A percentile compares a stretch with the other conserved stretches of the same genome.
phyloP scores from a whole-genome alignment of 192 early-diverging fungal genomes.

The Coemansia sp. region DNA sequence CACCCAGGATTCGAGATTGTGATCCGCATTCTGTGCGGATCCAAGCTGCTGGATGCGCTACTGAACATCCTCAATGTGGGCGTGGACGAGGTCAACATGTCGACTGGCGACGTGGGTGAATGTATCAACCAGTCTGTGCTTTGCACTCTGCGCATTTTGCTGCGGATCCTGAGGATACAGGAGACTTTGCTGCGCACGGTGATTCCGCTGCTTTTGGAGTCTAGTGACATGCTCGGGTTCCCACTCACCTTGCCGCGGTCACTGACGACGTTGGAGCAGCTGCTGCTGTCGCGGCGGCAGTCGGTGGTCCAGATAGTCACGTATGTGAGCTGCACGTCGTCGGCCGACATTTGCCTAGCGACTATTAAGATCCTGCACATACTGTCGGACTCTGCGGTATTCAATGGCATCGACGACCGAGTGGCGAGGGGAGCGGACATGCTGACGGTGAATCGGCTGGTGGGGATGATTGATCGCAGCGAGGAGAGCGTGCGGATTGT shows the following conservation, averaged over 20 bases:
- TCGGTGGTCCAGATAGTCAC: conserved; percentile 74
- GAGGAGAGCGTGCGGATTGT: conserved; percentile 69
- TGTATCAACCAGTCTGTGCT: conserved; percentile 41
- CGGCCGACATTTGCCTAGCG: conserved; percentile 74
- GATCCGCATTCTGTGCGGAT: conserved; percentile 72
- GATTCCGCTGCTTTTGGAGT: conserved; percentile 59
- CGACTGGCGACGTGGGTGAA: conserved; percentile 22
- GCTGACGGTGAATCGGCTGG: conserved; percentile 68
- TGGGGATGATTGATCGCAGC: conserved; percentile 66
- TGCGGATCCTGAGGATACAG: conserved; percentile 73
- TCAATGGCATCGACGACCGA: conserved; percentile 58
- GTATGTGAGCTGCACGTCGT: conserved; percentile 63
- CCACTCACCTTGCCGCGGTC: conserved; percentile 53
- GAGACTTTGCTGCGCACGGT: conserved; percentile 68
- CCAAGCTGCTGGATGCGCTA: conserved; percentile 66
- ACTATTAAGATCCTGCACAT: conserved; percentile 68
- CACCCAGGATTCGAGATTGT: conserved; percentile 89
- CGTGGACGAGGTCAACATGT: conserved; percentile 61
- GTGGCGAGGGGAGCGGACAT: conserved; percentile 50
- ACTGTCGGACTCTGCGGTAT: conserved; percentile 72
- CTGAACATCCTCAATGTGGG: conserved; percentile 68
- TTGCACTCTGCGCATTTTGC: conserved; percentile 62
- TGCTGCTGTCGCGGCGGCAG: conserved; percentile 68
- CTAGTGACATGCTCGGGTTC: conserved; percentile 50
- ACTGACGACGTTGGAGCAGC: conserved; percentile 76